Conservation (phyloP, 1,284 basidiomycete species). For the Pyrrhoderma lamaoense region DNA sequence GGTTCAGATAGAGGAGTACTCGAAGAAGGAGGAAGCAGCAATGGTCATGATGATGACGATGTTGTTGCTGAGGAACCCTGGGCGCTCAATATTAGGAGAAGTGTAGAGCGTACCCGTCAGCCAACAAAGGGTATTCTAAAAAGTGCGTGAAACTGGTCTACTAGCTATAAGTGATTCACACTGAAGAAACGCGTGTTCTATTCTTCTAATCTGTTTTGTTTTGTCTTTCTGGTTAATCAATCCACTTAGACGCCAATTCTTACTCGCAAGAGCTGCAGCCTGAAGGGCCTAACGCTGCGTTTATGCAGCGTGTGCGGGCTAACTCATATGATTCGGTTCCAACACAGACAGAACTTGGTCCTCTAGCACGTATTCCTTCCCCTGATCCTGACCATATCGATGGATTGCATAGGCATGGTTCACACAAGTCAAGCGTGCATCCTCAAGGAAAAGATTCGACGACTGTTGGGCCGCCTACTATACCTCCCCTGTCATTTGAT, state of each 20-base stretch:
- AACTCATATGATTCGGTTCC: conserved; percentile 72
- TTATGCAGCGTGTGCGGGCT: conserved; percentile 51
- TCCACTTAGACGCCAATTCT: conserved; percentile 45
- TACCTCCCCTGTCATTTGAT: conserved; percentile 60
- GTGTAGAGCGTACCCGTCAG: conserved; percentile 51
- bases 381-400: conserved; percentile 83
- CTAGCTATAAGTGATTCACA: too few species aligned
- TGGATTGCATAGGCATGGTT: conserved; percentile 63
- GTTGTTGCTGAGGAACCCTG: conserved; percentile 59
- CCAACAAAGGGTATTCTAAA: conserved; percentile 88
- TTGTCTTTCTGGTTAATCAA: conserved; percentile 2
- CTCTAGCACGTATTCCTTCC: conserved; percentile 70
- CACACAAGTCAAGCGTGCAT: conserved; percentile 36
- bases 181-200: neutral
- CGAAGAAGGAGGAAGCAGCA: conserved; percentile 18
- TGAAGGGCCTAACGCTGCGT: conserved; percentile 35
- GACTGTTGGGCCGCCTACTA: conserved; percentile 30
- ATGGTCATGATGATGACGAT: conserved; percentile 44
- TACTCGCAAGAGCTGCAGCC: conserved; percentile 56
- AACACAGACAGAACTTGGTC: conserved; percentile 50
- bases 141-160: conserved; percentile 43
- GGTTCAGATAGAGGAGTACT: conserved; percentile 34
- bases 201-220: too few species aligned
- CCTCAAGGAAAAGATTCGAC: conserved; percentile 30
- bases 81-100: conserved; percentile 63